Conservation (phyloP, 2,329 filamentous ascomycete species). For the Epichloe sibirici region DNA sequence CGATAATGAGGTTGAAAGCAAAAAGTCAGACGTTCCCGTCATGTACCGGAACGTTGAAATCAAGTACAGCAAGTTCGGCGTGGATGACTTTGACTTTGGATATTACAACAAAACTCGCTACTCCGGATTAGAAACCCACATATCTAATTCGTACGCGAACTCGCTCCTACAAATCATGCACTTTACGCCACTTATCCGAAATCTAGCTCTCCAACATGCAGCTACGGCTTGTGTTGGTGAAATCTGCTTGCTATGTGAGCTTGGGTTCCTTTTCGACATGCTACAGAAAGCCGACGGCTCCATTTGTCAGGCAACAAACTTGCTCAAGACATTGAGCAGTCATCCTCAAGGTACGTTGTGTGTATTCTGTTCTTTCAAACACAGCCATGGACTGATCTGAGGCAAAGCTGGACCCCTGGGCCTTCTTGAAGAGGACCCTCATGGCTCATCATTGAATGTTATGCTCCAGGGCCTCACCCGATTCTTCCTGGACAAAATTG, state of each 20-base stretch:
- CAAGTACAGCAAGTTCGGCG: constrained; percentile 96
- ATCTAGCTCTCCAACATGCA: constrained; percentile 78
- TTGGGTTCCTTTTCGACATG: constrained; percentile 97
- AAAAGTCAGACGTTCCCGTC: constrained; percentile 69
- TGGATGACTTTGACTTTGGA: constrained; percentile 98
- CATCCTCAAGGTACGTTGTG: constrained; percentile 53
- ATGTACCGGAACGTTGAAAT: constrained; percentile 95
- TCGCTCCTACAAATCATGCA: constrained; percentile 81
- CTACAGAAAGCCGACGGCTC: constrained; percentile 87
- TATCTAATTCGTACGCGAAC: constrained; percentile 93
- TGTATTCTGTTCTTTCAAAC: background rate
- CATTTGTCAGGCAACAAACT: constrained; percentile 92
- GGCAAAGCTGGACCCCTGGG: constrained; percentile 55
- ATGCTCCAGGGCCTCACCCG: constrained; percentile 81
- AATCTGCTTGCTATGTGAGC: constrained; percentile 78
- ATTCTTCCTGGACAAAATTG: constrained; percentile 74
- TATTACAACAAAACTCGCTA: constrained; percentile 92
- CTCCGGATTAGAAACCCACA: constrained; percentile 90
- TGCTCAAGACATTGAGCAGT: constrained; percentile 78
- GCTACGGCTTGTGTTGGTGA: constrained; percentile 75
- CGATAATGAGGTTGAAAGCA: constrained; percentile 58
- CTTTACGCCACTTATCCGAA: constrained; percentile 79
- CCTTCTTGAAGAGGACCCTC: constrained; percentile 72
- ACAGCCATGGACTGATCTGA: background rate
- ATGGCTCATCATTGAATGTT: constrained; percentile 58